These are phyloP conservation scores for Orbilia quercus DNA, from an alignment of 2,329 filamentous ascomycete genomes.

Conservation along the genomic window DNA sequence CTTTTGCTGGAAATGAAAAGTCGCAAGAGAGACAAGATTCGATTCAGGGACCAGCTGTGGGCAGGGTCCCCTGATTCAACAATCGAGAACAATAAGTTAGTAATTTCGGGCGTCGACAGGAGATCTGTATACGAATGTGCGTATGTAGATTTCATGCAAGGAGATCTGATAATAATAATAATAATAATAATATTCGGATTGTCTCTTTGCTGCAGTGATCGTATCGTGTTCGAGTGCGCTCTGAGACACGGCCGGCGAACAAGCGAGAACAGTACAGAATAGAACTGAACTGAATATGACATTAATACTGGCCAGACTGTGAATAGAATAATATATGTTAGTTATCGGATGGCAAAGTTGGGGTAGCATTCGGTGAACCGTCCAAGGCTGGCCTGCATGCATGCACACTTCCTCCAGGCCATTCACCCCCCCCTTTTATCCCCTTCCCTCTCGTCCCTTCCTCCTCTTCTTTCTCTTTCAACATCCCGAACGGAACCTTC, in stretches of 20 bases:
- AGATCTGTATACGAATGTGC: too few species aligned
- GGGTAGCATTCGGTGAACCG: slow-evolving; percentile 2
- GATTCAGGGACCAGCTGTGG: slow-evolving; percentile 6
- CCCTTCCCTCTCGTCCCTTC: neutral
- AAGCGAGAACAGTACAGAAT: too few species aligned
- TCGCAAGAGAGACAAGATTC: too few species aligned
- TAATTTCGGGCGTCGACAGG: slow-evolving; percentile 15
- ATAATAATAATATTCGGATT: too few species aligned
- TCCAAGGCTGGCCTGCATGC: neutral
- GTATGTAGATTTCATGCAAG: too few species aligned
- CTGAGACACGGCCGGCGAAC: slow-evolving; percentile 1
- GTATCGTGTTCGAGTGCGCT: too few species aligned
- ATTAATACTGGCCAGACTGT: too few species aligned
- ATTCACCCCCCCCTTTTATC: slow-evolving; percentile 1
- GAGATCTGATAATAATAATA: neutral
- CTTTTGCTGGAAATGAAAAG: slow-evolving; percentile 15
- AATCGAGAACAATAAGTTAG: too few species aligned
- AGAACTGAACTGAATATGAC: too few species aligned
- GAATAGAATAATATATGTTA: too few species aligned
- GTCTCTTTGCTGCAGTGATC: too few species aligned
- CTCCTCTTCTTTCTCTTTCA: slow-evolving; percentile 2
- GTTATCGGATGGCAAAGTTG: slow-evolving; percentile 6
- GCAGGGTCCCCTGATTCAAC: slow-evolving; percentile 45
- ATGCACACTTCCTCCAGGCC: neutral
- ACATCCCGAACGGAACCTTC: neutral